phyloP scores from a whole-genome alignment of 495 filamentous ascomycete genomes.

The Penicillium turbatum region DNA sequence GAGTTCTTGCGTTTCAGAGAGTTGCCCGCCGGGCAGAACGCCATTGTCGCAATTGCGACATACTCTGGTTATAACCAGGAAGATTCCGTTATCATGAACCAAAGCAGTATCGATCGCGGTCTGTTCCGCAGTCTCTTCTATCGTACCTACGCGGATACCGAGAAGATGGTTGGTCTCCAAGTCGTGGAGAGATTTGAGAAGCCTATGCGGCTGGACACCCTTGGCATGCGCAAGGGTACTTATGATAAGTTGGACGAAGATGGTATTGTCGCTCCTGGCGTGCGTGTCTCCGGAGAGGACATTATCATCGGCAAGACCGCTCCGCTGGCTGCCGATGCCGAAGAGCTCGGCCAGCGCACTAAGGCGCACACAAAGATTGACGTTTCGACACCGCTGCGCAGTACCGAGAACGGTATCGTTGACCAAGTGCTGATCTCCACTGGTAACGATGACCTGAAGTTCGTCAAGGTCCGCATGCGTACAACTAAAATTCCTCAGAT shows the following conservation, averaged over 20 bases:
- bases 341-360: constrained; percentile 89
- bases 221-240: constrained; percentile 89
- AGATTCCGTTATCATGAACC: constrained; percentile 99
- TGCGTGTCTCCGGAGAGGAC: constrained; percentile 92
- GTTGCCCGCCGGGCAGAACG: constrained; percentile 94
- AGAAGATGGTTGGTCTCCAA: constrained; percentile 88
- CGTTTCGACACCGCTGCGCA: constrained; percentile 87
- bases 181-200: constrained; percentile 93
- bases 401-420: constrained; percentile 93
- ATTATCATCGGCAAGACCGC: constrained; percentile 99
- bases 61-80: constrained; percentile 99
- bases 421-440: constrained; percentile 91
- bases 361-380: constrained; percentile 88
- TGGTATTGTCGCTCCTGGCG: constrained; percentile 86
- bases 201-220: constrained; percentile 78
- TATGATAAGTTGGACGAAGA: constrained; percentile 98
- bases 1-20: constrained; percentile 98
- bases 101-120: constrained; percentile 94
- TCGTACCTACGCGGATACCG: constrained; percentile 90
- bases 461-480: constrained; percentile 94
- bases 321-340: constrained; percentile 83
- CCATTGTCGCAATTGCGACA: constrained; percentile 93
- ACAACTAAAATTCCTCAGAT: constrained; percentile 98
- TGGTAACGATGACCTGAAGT: constrained; percentile 75
- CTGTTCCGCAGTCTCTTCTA: constrained; percentile 98